Base-by-base conservation (phyloP, 2,329 filamentous ascomycete genomes). In the Xylaria sp. region DNA sequence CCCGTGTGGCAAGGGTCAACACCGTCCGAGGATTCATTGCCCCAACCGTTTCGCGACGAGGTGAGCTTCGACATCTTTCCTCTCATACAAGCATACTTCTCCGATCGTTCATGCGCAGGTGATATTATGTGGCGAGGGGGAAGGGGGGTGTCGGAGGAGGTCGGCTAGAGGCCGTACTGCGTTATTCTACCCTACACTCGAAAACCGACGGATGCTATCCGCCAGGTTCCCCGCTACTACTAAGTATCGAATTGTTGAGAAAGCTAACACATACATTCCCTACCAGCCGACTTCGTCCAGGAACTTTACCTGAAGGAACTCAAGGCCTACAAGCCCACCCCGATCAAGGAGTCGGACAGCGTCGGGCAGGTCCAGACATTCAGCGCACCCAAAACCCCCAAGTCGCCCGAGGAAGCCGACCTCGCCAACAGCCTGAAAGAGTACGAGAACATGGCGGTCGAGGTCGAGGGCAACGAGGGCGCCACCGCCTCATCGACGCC, bases 251-350 rank as follows among this genome's bases (percentile, higher is more conserved):
- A 41, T n/a, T 7, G n/a, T 50, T n/a, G 43, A 23, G 9, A 39
- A 50, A 56, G 56, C 67, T 71, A 64, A 71, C 67, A 20, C 15
- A 56, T 65, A 2, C 25, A 45, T 60, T 32, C 46, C 25, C 32
- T 9, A 15, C n/a, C 80, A 98, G 96, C 93, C 89, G 96, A 99
- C 83, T 90, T 97, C 78, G 93, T 99, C 77, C 96, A 98, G 85
- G 95, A 98, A 81, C 89, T 99, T 80, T 99, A 99, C 88, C 90
- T 99, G 76, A 92, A 91, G 82, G 94, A 98, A 84, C 90, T 99
- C 80, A 96, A 95, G 85, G 89, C 90, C 83, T 98, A 97, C 91
- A 98, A 98, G 89, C 85, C 90, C 72, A 86, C 92, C 65, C 85
- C 89, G 74, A 81, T 95, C 84, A 97, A 97, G 87, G 87, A 93